phyloP scores from a whole-genome alignment of 805 yeast species.

The Ascoidea tarda region DNA sequence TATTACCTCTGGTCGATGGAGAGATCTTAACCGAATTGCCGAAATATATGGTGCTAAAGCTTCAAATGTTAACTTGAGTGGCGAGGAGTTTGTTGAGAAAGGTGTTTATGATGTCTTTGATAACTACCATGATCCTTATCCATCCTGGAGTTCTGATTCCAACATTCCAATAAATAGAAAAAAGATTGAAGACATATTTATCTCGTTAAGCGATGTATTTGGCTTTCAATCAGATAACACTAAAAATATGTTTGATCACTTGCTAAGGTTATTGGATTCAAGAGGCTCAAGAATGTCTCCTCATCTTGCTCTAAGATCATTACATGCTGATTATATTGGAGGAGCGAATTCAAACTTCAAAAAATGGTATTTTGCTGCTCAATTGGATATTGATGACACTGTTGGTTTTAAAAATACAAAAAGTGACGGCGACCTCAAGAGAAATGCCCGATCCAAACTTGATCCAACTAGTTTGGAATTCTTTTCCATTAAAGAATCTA shows the following conservation, averaged over 20 bases:
- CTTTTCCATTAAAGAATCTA: conserved; percentile 26
- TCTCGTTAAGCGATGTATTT: conserved; percentile 36
- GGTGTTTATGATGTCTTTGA: conserved; percentile 29
- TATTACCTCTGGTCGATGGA: conserved; percentile 67
- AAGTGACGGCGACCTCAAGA: conserved; percentile 15
- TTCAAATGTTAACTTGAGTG: conserved; percentile 16
- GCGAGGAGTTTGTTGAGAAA: conserved; percentile 24
- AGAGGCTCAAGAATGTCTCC: conserved; percentile 55
- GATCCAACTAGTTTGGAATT: neutral
- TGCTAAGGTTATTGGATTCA: conserved; percentile 50
- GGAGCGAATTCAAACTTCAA: conserved; percentile 55
- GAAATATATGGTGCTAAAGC: conserved; percentile 18
- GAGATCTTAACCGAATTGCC: conserved; percentile 22
- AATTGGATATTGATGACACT: conserved; percentile 45
- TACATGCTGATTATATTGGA: conserved; percentile 68
- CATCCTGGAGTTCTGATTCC: conserved; percentile 10
- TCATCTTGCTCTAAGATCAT: conserved; percentile 34
- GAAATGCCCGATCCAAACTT: neutral
- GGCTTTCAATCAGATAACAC: conserved; percentile 60
- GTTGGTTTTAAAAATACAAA: conserved; percentile 21
- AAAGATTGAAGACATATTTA: conserved; percentile 43
- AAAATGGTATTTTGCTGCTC: conserved; percentile 70
- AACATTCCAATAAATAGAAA: conserved; percentile 33
- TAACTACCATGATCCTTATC: conserved; percentile 24
- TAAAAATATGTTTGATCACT: conserved; percentile 51